Conservation (phyloP, 768 basidiomycete species). For the Russula sp. region DNA sequence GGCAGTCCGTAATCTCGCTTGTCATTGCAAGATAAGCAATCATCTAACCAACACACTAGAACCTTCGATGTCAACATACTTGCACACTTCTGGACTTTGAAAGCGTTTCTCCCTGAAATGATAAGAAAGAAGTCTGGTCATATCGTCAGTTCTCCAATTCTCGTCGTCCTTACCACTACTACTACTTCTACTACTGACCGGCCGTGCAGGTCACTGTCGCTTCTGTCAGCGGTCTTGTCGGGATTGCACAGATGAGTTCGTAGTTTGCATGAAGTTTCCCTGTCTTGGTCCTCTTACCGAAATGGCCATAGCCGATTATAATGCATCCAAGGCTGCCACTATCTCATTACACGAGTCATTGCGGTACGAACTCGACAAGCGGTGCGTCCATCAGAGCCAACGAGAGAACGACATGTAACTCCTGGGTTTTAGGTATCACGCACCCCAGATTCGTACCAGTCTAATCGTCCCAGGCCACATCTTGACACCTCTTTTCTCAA, state of each 20-base stretch:
- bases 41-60: constrained; percentile 34
- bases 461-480: constrained; percentile 78
- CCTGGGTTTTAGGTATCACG: constrained; percentile 44
- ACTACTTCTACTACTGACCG: not conserved
- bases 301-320: constrained; percentile 64
- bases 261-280: constrained; percentile 14
- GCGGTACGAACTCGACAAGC: constrained; percentile 79
- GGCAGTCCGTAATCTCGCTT: constrained; percentile 48
- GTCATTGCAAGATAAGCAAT: not conserved
- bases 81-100: constrained; percentile 86
- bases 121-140: constrained; percentile 74
- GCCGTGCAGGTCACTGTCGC: constrained; percentile 60
- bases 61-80: constrained; percentile 87
- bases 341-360: constrained; percentile 76
- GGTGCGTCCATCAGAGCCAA: constrained; percentile 35
- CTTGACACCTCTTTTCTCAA: constrained; percentile 70
- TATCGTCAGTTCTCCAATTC: constrained; percentile 47
- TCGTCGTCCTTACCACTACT: not conserved
- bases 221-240: constrained; percentile 65
- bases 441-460: constrained; percentile 79
- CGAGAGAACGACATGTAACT: constrained; percentile 14
- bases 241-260: constrained; percentile 71
- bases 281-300: not conserved
- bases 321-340: constrained; percentile 88
- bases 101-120: constrained; percentile 89